Percentiles rank a stretch among this genome's conserved stretches.
Conservation (phyloP, 2,329 filamentous ascomycete species). For the Phaeosphaeria sp. region DNA sequence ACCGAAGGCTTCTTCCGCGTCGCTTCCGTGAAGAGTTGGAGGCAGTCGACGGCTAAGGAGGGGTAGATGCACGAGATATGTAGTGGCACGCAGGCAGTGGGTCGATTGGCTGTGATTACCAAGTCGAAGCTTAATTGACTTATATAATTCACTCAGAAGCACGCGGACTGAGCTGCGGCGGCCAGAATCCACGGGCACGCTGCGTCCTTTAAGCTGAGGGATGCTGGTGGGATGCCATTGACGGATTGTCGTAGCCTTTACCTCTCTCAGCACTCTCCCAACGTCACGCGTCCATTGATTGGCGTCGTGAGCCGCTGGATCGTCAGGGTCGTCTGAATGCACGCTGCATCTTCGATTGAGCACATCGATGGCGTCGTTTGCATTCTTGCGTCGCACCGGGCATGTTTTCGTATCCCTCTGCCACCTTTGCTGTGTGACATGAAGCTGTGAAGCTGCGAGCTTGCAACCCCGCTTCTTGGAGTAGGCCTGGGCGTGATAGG, state of each 20-base stretch:
- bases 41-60: constrained; percentile 25
- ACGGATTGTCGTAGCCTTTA: constrained; percentile 36
- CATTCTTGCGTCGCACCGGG: constrained; percentile 9
- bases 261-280: constrained; percentile 22
- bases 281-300: constrained; percentile 43
- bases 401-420: constrained; percentile 1
- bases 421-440: constrained; percentile 2
- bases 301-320: constrained; percentile 23
- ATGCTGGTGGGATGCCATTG: constrained; percentile 17
- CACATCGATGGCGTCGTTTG: constrained; percentile 10
- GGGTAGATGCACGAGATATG: constrained; percentile 45
- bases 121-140: constrained; percentile 32
- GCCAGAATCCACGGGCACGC: constrained; percentile 12
- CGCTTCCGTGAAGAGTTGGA: constrained; percentile 12
- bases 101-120: constrained; percentile 23
- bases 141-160: constrained; percentile 24
- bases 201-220: constrained; percentile 14
- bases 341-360: constrained; percentile 11
- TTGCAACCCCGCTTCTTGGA: constrained; percentile 10
- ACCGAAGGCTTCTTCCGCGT: constrained; percentile 10
- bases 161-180: constrained; percentile 12
- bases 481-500: constrained; percentile 11
- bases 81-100: constrained; percentile 32
- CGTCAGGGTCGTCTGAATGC: constrained; percentile 30
- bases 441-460: constrained; percentile 1